These are phyloP conservation scores for Gossypium arboreum DNA, from an alignment of 345 rosid species.

Conservation along the genomic window DNA sequence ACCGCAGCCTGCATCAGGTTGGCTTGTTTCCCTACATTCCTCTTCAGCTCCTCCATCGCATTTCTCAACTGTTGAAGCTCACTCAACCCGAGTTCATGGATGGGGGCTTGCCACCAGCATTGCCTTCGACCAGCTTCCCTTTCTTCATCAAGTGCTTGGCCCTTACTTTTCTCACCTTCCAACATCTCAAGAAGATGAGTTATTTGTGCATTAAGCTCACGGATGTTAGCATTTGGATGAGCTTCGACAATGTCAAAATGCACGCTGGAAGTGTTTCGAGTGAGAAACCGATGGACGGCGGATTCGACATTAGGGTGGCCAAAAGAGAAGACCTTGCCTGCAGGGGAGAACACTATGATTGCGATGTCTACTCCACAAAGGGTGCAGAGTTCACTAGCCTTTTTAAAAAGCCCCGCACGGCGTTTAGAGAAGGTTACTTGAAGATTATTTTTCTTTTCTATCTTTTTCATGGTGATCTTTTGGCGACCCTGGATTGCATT, in stretches of 20 bases:
- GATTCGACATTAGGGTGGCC: constrained; percentile 51
- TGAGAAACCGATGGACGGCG: constrained; percentile 30
- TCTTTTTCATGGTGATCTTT: constrained; percentile 25
- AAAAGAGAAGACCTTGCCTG: constrained; percentile 49
- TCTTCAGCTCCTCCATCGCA: constrained; percentile 37
- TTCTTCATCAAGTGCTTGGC: constrained; percentile 31
- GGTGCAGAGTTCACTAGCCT: constrained; percentile 53
- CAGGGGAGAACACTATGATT: constrained; percentile 45
- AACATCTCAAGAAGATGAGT: constrained; percentile 31
- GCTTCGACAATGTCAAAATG: constrained; percentile 25
- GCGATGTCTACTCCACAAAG: constrained; percentile 42
- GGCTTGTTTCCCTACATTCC: constrained; percentile 30
- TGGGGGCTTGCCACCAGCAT: constrained; percentile 53
- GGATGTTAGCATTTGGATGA: constrained; percentile 35
- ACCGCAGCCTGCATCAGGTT: constrained; percentile 21
- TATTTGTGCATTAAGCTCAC: constrained; percentile 37
- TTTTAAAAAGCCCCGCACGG: constrained; percentile 46
- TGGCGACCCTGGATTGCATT: constrained; percentile 29
- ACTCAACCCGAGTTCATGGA: constrained; percentile 21
- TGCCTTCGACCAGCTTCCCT: constrained; percentile 20
- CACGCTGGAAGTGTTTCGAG: not conserved
- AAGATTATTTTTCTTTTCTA: constrained; percentile 29
- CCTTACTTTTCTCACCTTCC: constrained; percentile 43
- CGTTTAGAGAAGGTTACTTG: constrained; percentile 67
- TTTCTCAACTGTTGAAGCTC: constrained; percentile 37